A percentile compares a stretch with the other conserved stretches of the same genome.
Conservation (phyloP, 331 rosid genomes). For the Acacia concinna region DNA sequence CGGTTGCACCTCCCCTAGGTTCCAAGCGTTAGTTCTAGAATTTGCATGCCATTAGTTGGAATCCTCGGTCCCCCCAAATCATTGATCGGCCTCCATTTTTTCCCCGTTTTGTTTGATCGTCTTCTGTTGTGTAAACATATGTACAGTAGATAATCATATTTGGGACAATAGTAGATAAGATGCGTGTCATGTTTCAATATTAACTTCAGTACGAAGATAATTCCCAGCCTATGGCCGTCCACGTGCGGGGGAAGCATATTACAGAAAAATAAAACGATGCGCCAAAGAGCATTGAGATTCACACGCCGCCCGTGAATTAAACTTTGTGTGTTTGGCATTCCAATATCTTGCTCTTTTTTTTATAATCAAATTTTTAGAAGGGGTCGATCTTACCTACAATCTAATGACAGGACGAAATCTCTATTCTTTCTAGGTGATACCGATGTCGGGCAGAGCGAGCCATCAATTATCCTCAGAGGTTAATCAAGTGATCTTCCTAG, state of each 20-base stretch:
- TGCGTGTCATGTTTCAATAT: background rate
- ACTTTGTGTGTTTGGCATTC: too few relatives aligned
- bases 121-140: background rate
- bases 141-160: background rate
- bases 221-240: background rate
- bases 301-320: background rate
- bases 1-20: background rate
- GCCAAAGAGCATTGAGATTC: background rate
- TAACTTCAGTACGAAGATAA: background rate
- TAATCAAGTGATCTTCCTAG: too few relatives aligned
- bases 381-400: too few relatives aligned
- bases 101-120: background rate
- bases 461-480: too few relatives aligned
- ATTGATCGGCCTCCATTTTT: background rate
- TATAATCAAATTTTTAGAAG: too few relatives aligned
- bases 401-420: too few relatives aligned
- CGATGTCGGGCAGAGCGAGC: too few relatives aligned
- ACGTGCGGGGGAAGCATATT: background rate
- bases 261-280: background rate
- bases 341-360: too few relatives aligned
- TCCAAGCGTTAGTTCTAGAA: constrained; percentile 3
- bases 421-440: too few relatives aligned
- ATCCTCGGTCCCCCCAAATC: background rate
- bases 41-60: constrained; percentile 12
- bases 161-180: background rate